Evolutionary conservation across 176 grass and related monocot genomes (phyloP), one percentile per base, ranked within the genome.

Genomic region (Oryza glumipatula): DNA sequence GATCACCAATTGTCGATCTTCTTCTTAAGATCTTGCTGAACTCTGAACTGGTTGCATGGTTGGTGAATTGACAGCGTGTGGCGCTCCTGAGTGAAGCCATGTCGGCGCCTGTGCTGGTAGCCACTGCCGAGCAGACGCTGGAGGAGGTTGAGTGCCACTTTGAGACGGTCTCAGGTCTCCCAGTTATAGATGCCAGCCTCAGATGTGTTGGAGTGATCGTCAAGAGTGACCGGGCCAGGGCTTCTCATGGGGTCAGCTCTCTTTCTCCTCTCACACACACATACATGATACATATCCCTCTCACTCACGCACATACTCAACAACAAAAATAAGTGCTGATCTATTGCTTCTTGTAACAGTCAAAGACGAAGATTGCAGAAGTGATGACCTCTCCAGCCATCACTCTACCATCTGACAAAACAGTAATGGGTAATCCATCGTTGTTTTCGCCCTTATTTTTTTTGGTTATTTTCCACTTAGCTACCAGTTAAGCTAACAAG

Each of bases 301-400:
- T 63, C 68, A 23, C 47, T 13, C 74, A 80, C 56, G 9, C 64
- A 68, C 28, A 43, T 9, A 54, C 44, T n/a, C 43, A 70, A 1
- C 60, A 76, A 6, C 4, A 0, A 45, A 38, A 54, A 71, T 0
- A 49, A 17, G 2, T 70, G 44, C 63, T 84, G 81, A 84, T 76
- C 38, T 47, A 54, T 38, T 67, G 0, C 11, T 81, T 44, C 28
- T 65, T 95, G 17, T 12, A 80, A 67, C 93, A 99, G 96, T 28
- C 83, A 70, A 84, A 61, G 68, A 91, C 96, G 0, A 92, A 80
- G 88, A 83, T 96, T 5, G 66, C 67, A 30, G 76, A 99, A 46
- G 82, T 99, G 30, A 99, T 99, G 96, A 87, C 93, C 10, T 88
- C 89, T 72, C 96, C 96, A 45, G 93, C 91, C 58, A 94, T 99